These are phyloP conservation scores for Pyrrhoderma noxium DNA, from an alignment of 1,284 basidiomycete genomes.

Conservation along the genomic window DNA sequence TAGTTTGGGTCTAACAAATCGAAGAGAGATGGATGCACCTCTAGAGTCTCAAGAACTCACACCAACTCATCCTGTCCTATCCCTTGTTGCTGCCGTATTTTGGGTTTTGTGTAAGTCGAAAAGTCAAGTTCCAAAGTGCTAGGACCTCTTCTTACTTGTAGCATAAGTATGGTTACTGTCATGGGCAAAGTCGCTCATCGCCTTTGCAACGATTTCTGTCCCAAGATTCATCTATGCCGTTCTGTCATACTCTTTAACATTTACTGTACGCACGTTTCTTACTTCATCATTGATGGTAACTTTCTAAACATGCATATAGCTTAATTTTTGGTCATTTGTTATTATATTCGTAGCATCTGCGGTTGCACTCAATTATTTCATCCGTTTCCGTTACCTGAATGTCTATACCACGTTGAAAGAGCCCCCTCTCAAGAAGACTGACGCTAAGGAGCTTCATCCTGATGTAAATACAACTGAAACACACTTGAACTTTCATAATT, in stretches of 20 bases:
- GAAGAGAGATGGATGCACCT: not conserved
- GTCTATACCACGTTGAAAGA: constrained; percentile 80
- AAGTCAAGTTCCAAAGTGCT: constrained; percentile 10
- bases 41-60: not conserved
- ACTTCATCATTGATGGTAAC: constrained; percentile 5
- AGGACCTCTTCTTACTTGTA: constrained; percentile 11
- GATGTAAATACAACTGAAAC: constrained; percentile 75
- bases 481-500: constrained; percentile 83
- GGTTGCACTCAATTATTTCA: constrained; percentile 73
- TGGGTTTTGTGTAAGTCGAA: constrained; percentile 65
- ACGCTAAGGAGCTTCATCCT: constrained; percentile 76
- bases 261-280: constrained; percentile 48
- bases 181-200: constrained; percentile 61
- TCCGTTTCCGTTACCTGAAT: constrained; percentile 76
- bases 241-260: constrained; percentile 83
- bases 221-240: constrained; percentile 71
- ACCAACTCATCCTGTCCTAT: constrained; percentile 53
- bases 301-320: constrained; percentile 32
- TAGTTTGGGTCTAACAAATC: too few species aligned
- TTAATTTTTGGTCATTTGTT: constrained; percentile 85
- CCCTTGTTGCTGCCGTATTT: constrained; percentile 75
- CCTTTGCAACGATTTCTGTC: constrained; percentile 73
- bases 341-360: constrained; percentile 63
- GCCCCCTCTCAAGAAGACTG: constrained; percentile 70
- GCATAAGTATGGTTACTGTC: constrained; percentile 71